Percentiles rank a stretch among this genome's conserved stretches.
These are phyloP conservation scores for Gonapodya sp. DNA, from an alignment of 192 early-diverging fungal species.

Conservation along the genomic window DNA sequence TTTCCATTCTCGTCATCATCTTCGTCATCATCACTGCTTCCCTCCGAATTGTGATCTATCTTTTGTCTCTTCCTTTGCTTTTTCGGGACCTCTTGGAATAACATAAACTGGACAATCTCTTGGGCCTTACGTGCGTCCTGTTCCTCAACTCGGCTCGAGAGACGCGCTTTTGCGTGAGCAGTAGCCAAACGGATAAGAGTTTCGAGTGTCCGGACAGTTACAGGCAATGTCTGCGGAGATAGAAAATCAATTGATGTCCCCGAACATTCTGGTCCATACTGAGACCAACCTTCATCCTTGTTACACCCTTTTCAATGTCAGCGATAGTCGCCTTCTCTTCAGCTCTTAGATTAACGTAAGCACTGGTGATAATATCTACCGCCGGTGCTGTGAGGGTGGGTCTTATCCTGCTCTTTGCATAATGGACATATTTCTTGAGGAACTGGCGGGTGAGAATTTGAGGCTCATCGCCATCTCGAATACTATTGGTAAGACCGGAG, in stretches of 20 bases:
- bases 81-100: conserved; percentile 77
- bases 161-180: conserved; percentile 87
- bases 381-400: conserved; percentile 76
- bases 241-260: conserved; percentile 9
- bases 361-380: conserved; percentile 67
- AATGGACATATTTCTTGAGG: conserved; percentile 90
- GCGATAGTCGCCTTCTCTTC: conserved; percentile 47
- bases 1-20: neutral
- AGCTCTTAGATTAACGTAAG: conserved; percentile 77
- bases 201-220: conserved; percentile 96
- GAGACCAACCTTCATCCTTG: neutral
- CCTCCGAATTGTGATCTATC: conserved; percentile 14
- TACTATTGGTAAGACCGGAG: conserved; percentile 33
- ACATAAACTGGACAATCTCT: conserved; percentile 72
- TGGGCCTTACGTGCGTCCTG: conserved; percentile 78
- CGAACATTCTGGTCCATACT: neutral
- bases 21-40: conserved; percentile 8
- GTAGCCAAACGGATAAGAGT: conserved; percentile 94
- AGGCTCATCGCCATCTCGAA: conserved; percentile 17
- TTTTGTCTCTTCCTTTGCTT: conserved; percentile 31
- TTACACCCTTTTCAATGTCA: conserved; percentile 47
- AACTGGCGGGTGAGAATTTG: conserved; percentile 69
- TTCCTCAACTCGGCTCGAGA: conserved; percentile 70
- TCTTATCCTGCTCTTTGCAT: conserved; percentile 76
- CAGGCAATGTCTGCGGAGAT: conserved; percentile 65